Base-by-base conservation (phyloP, 805 yeast genomes). In the Yarrowia bubula region DNA sequence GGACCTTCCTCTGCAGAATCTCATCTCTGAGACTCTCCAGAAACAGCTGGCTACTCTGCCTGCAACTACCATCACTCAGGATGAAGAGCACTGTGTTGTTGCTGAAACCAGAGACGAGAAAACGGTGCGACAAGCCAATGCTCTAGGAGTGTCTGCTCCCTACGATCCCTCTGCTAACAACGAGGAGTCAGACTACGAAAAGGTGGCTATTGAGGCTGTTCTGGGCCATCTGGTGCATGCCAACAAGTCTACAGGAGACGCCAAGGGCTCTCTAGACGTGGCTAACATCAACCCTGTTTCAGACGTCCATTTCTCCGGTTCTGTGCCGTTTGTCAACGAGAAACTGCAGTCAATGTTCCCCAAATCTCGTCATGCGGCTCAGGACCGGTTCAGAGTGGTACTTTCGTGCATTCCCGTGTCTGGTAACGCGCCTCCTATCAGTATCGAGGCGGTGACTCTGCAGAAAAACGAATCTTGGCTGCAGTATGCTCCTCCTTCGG, bases 171-270 rank as follows among this genome's bases (percentile, higher is more conserved):
- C 61, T 0, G 47, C 61, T 3, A 55, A 55, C 38, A 55, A 55
- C 17, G 17, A 37, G 5, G 8, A 28, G 2, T n/a, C n/a, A n/a
- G 47, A 7, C 13, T 55, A 55, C 31, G 61, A 55, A 32, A 55
- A 55, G 31, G 28, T 55, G 13, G 9, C 61, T 1, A 38, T 55
- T 15, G 11, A 38, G 1, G 61, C 61, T 0, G 17, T 38, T 4
- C 37, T 55, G 28, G 61, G 61, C 38, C 61, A 55, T 8, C 22
- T 55, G 8, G 61, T 55, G 13, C 46, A 41, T 8, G 47, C 61
- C 22, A 28, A 28, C 15, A 15, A 55, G 17, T 28, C 10, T 6
- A 31, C 47, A 3, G 39, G 38, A 5, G 47, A 11, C 46, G 28
- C 47, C 9, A 33, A 14, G 10, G 61, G 47, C 8, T 31, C 32